A percentile compares a stretch with the other conserved stretches of the same genome.
phyloP scores from a whole-genome alignment of 805 yeast species.

The Torulaspora franciscae region DNA sequence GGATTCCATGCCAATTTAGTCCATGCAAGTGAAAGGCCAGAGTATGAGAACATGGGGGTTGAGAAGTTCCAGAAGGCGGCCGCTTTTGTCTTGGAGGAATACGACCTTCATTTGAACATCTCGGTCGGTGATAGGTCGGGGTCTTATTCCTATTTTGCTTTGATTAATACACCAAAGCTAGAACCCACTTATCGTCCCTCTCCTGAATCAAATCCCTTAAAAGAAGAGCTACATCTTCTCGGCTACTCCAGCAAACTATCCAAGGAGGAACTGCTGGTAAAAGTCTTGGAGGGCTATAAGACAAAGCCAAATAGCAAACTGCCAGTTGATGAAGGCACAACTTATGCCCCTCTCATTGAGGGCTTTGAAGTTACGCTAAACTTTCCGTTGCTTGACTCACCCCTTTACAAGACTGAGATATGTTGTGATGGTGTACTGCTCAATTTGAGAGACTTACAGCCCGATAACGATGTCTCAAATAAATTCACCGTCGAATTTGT shows the following conservation, averaged over 20 bases:
- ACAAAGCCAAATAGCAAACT: constrained; percentile 15
- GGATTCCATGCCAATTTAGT: constrained; percentile 83
- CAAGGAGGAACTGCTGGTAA: constrained; percentile 11
- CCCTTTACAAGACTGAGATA: constrained; percentile 20
- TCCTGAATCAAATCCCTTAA: constrained; percentile 26
- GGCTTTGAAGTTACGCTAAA: constrained; percentile 20
- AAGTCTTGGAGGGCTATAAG: constrained; percentile 30
- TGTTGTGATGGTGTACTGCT: constrained; percentile 33
- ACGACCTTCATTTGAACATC: constrained; percentile 24
- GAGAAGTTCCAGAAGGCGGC: constrained; percentile 73
- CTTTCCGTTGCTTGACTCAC: not conserved
- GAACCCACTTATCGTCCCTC: constrained; percentile 32
- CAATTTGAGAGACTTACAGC: constrained; percentile 18
- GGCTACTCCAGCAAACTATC: constrained; percentile 22
- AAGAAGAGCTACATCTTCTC: constrained; percentile 23
- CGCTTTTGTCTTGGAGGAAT: constrained; percentile 42
- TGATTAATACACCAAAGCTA: constrained; percentile 29
- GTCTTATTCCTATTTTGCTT: constrained; percentile 28
- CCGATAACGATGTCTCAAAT: constrained; percentile 3
- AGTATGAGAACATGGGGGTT: constrained; percentile 57
- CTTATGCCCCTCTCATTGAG: constrained; percentile 16
- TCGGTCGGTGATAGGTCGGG: constrained; percentile 6
- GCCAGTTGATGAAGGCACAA: constrained; percentile 11
- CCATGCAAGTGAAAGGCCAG: constrained; percentile 70
- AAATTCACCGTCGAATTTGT: constrained; percentile 15